phyloP scores from a whole-genome alignment of 306 rosid genomes.

The Vigna reflexopilosa region DNA sequence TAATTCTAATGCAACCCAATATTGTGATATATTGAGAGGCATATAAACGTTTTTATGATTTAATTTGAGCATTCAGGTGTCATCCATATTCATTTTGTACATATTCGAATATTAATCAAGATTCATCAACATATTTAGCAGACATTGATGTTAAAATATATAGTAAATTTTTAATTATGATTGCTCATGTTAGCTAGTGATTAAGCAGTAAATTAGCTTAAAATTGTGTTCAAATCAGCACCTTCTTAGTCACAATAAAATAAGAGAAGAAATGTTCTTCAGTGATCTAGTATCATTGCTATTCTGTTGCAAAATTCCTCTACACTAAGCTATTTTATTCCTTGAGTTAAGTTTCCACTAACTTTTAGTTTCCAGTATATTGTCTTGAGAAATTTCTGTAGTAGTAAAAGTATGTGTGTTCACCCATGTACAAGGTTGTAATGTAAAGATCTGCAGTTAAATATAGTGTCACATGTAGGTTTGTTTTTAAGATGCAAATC shows the following conservation, averaged over 20 bases:
- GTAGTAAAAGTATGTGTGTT: no score
- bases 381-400: no score
- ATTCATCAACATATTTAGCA: not conserved
- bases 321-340: no score
- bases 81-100: not conserved
- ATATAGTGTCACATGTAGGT: not conserved
- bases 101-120: not conserved
- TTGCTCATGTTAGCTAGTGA: not conserved
- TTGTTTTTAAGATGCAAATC: not conserved
- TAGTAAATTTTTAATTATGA: not conserved
- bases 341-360: no score
- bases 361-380: no score
- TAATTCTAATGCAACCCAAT: no score
- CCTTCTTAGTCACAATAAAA: not conserved
- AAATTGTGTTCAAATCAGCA: not conserved
- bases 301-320: no score
- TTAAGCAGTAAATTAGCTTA: not conserved
- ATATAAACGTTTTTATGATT: not conserved
- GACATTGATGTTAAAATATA: not conserved
- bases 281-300: not conserved
- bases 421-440: not conserved
- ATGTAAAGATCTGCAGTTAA: not conserved
- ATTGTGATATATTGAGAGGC: not conserved
- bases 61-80: not conserved
- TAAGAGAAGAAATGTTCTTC: not conserved